Conservation (phyloP, 2,329 filamentous ascomycete species). For the Hypoxylon sp. region DNA sequence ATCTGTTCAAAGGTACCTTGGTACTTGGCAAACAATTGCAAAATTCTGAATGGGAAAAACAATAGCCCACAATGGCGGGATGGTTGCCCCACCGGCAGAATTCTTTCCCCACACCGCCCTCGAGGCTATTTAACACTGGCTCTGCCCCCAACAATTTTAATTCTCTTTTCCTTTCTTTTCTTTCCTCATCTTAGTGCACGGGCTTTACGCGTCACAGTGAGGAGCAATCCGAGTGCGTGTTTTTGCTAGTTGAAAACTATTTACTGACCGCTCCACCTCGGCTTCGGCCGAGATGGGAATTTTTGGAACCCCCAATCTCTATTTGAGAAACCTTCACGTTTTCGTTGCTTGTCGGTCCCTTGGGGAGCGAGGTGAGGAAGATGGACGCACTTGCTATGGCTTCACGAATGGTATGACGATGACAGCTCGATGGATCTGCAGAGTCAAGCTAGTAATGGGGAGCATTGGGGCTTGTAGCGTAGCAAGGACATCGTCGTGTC, state of each 20-base stretch:
- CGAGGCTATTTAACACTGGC: conserved; percentile 26
- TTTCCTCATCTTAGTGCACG: conserved; percentile 73
- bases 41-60: neutral
- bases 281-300: conserved; percentile 80
- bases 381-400: conserved; percentile 38
- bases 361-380: conserved; percentile 64
- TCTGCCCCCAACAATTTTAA: conserved; percentile 27
- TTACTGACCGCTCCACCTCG: conserved; percentile 79
- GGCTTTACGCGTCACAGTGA: conserved; percentile 87
- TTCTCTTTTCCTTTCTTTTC: conserved; percentile 54
- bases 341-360: conserved; percentile 64
- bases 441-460: too few relatives aligned
- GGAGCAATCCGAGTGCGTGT: conserved; percentile 87
- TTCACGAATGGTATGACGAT: neutral
- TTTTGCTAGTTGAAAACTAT: conserved; percentile 94
- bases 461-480: too few relatives aligned
- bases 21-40: neutral
- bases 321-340: conserved; percentile 49
- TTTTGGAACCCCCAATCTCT: conserved; percentile 72
- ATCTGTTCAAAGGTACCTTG: neutral
- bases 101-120: conserved; percentile 41
- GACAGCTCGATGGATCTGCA: too few relatives aligned
- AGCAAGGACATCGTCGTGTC: too few relatives aligned
- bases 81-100: conserved; percentile 30
- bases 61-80: neutral